Percentiles rank a stretch among this genome's conserved stretches.
Conservation (phyloP, 371 early-diverging fungal species). For the Rhizopus microsporus region DNA sequence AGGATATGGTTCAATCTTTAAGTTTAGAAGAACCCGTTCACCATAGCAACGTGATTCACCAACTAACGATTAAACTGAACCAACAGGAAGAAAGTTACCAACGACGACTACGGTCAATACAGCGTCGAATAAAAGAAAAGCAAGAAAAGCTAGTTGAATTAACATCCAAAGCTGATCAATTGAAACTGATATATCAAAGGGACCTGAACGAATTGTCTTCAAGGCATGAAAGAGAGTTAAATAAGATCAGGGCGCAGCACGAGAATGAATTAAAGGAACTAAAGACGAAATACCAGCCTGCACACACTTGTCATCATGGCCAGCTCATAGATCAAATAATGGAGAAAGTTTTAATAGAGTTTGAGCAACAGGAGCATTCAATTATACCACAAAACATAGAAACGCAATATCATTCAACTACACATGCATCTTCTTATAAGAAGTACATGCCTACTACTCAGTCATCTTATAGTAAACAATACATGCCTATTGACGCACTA, state of each 20-base stretch:
- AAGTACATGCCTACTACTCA: conserved; percentile 6
- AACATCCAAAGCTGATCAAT: no score
- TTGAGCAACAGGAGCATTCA: conserved; percentile 24
- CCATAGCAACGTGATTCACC: no score
- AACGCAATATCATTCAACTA: conserved; percentile 2
- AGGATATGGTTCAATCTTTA: no score
- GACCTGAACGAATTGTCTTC: no score
- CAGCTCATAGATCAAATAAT: conserved; percentile 5
- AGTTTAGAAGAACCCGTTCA: no score
- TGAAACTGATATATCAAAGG: no score
- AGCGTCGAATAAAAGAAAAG: no score
- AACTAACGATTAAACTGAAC: no score
- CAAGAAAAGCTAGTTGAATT: no score
- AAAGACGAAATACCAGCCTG: neutral
- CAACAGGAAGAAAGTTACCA: no score
- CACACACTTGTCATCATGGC: neutral
- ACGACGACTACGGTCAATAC: no score
- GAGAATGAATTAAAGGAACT: neutral
- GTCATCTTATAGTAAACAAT: conserved; percentile 13
- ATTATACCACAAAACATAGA: conserved; percentile 9
- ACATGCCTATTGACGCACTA: conserved; percentile 23
- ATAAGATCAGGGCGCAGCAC: neutral
- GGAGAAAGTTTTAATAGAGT: conserved; percentile 18
- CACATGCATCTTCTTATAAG: neutral
- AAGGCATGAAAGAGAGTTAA: no score